phyloP scores from a whole-genome alignment of 495 filamentous ascomycete genomes.

The Hypomontagnella submonticulosa region DNA sequence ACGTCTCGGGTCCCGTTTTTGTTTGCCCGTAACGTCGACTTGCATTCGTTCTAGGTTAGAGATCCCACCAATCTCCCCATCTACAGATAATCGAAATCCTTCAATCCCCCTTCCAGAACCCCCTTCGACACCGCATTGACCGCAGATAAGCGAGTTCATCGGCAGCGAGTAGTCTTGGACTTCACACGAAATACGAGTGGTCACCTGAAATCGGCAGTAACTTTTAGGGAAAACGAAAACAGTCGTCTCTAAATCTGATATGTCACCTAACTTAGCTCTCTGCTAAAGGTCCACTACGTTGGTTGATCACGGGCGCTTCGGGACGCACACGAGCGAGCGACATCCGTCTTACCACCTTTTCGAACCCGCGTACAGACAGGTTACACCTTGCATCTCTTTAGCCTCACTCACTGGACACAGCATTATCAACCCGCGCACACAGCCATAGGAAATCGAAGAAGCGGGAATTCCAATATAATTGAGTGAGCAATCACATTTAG shows the following conservation, averaged over 20 bases:
- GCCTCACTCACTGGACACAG: slow-evolving; percentile 28
- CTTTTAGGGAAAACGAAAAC: not conserved
- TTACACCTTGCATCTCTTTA: slow-evolving; percentile 34
- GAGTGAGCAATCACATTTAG: slow-evolving; percentile 32
- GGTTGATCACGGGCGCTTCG: slow-evolving; percentile 39
- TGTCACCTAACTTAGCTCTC: slow-evolving; percentile 27
- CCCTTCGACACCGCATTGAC: slow-evolving; percentile 11
- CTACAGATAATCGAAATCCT: slow-evolving; percentile 19
- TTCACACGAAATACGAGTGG: slow-evolving; percentile 12
- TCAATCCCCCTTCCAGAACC: slow-evolving; percentile 2
- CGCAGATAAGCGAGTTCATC: slow-evolving; percentile 32
- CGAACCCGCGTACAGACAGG: slow-evolving; percentile 24
- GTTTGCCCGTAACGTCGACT: slow-evolving; percentile 26
- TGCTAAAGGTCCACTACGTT: slow-evolving; percentile 16
- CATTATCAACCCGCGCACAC: slow-evolving; percentile 23
- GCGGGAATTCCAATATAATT: slow-evolving; percentile 15
- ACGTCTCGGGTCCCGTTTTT: slow-evolving; percentile 20
- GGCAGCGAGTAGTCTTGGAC: slow-evolving; percentile 8
- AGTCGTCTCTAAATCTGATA: slow-evolving; percentile 25
- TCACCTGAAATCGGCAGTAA: not conserved
- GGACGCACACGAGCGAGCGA: slow-evolving; percentile 35
- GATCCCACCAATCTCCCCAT: slow-evolving; percentile 22
- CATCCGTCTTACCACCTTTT: slow-evolving; percentile 39
- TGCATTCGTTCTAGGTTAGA: slow-evolving; percentile 16
- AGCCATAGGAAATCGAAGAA: slow-evolving; percentile 17